Conservation (phyloP, 345 rosid genomes). For the Corchorus capsularis region DNA sequence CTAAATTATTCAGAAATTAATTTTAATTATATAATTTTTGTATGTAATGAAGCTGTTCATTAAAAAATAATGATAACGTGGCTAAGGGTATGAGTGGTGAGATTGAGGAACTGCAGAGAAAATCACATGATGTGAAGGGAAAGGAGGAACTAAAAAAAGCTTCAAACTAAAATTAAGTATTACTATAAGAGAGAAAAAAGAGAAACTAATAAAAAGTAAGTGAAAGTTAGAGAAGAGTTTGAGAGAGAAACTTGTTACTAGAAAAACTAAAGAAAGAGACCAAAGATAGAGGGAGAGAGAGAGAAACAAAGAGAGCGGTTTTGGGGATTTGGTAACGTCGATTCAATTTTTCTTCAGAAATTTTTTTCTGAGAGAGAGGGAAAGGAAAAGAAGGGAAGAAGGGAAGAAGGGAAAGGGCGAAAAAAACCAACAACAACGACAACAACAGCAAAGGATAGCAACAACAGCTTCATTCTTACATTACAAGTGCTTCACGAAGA, state of each 20-base stretch:
- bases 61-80: not conserved
- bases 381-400: not conserved
- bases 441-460: constrained; percentile 1
- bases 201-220: not conserved
- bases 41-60: not conserved
- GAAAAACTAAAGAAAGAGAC: constrained; percentile 5
- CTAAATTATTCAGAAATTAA: not conserved
- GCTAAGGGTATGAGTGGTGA: constrained; percentile 3
- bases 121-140: constrained; percentile 14
- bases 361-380: not conserved
- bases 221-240: not conserved
- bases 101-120: not conserved
- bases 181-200: not conserved
- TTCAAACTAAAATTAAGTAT: too few species aligned
- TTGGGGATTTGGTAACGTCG: constrained; percentile 39
- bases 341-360: constrained; percentile 16
- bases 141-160: not conserved
- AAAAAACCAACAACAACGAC: constrained; percentile 14
- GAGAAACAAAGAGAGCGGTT: constrained; percentile 24
- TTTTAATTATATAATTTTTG: too few species aligned
- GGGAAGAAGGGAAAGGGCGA: not conserved
- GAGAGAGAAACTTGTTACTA: not conserved
- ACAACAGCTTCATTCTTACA: constrained; percentile 18
- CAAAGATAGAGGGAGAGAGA: constrained; percentile 17
- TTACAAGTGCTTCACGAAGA: constrained; percentile 19